Base-by-base conservation (phyloP, 129 eudicot genomes). In the Deinandra increscens region DNA sequence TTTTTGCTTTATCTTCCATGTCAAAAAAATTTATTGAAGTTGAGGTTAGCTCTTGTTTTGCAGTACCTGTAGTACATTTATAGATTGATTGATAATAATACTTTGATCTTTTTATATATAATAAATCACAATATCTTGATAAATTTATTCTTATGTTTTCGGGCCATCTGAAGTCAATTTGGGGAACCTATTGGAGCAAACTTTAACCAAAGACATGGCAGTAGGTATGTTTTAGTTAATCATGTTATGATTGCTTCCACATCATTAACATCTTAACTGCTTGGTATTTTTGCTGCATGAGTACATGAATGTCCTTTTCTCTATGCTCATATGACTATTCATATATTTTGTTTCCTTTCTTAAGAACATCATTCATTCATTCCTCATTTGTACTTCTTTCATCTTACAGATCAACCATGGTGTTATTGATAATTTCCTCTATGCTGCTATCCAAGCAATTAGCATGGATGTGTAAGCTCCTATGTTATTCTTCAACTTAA, bases 221-320 rank as follows among this genome's bases (percentile, higher is more conserved):
- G 79, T 83, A 72, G 98, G 98, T 93, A 36, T 31, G 38, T n/a
- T 64, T 34, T 66, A 18, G 34, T 23, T 46, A 54, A 31, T 61
- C 22, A 60, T 44, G 13, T 36, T 36, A 33, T 33, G 12, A 45
- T 43, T 50, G 49, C 15, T 72, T 55, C 50, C 15, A 23, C 15
- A 38, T 61, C 17, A 1, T 51, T 49, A 26, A 38, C 63, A 29
- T 69, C 11, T 77, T 51, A 61, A 39, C 9, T 69, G 70, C 34
- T 70, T 33, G 46, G 45, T 69, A 22, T n/a, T 71, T 77, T 19
- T 66, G 76, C 14, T 72, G 69, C 95, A 93, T 97, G 86, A n/a
- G 84, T 87, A 37, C 83, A 85, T 74, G 97, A 89, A 34, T 86
- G 74, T 71, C 98, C 98, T n/a, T 93, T 93, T 79, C 96, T 93